Evolutionary conservation across 2,329 filamentous ascomycete species (phyloP).

Genomic region (Talaromyces sp.): DNA sequence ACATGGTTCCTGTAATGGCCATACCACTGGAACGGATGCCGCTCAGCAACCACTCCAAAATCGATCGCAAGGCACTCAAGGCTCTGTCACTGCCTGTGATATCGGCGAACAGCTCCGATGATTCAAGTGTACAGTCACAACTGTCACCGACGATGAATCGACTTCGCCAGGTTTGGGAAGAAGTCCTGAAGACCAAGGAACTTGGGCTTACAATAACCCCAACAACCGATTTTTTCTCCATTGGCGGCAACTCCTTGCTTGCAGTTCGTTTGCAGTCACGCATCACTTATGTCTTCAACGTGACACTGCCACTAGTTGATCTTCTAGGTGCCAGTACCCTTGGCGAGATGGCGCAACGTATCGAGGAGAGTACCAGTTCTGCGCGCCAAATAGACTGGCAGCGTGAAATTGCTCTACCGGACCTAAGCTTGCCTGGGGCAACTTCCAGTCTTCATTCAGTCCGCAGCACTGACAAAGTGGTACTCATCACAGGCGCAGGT

Average conservation of each 20-base stretch:
- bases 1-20: slow-evolving; percentile 36
- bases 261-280: not conserved
- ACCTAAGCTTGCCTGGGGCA: not conserved
- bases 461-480: not conserved
- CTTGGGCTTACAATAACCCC: not conserved
- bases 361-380: not conserved
- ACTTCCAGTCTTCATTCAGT: not conserved
- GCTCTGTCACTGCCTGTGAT: slow-evolving; percentile 26
- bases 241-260: slow-evolving; percentile 38
- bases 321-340: not conserved
- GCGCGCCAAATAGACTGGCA: not conserved
- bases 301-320: slow-evolving; percentile 18
- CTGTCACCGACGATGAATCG: not conserved
- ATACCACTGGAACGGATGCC: slow-evolving; percentile 29
- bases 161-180: not conserved
- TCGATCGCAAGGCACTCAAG: slow-evolving; percentile 24
- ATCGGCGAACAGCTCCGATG: not conserved
- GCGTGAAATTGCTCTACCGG: not conserved
- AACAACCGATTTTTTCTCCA: slow-evolving; percentile 31
- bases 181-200: not conserved
- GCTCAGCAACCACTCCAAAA: slow-evolving; percentile 29
- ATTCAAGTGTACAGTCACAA: not conserved
- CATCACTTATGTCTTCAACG: slow-evolving; percentile 18
- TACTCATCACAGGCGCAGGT: slow-evolving; percentile 25
- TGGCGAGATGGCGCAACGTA: not conserved